A percentile compares a stretch with the other conserved stretches of the same genome.
These are phyloP conservation scores for Botrytis fabae DNA, from an alignment of 2,329 filamentous ascomycete genomes.

Conservation along the genomic window DNA sequence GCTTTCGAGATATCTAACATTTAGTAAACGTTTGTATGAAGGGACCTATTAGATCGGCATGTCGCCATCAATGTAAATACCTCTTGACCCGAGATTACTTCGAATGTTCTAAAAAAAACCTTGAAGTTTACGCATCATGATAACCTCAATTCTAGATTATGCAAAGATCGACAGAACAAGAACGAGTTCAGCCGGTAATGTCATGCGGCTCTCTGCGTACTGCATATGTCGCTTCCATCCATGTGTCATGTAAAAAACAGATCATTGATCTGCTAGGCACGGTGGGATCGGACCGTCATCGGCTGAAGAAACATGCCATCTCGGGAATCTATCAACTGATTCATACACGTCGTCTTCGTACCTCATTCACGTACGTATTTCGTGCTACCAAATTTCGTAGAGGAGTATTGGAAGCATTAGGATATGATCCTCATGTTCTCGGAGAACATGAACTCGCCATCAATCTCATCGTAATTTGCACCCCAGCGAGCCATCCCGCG, in stretches of 20 bases:
- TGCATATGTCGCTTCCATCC: slow-evolving; percentile 8
- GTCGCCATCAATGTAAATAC: neutral
- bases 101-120: neutral
- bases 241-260: slow-evolving; percentile 6
- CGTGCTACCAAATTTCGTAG: neutral
- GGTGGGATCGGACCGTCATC: slow-evolving; percentile 20
- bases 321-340: slow-evolving; percentile 6
- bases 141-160: neutral
- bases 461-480: slow-evolving; percentile 5
- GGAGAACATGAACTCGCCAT: neutral
- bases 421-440: neutral
- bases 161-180: slow-evolving; percentile 17
- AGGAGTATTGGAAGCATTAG: neutral
- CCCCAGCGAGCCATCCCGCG: neutral
- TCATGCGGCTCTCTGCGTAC: slow-evolving; percentile 14
- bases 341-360: slow-evolving; percentile 16
- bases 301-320: slow-evolving; percentile 5
- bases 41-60: neutral
- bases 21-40: neutral
- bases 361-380: slow-evolving; percentile 7
- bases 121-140: neutral
- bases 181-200: slow-evolving; percentile 17
- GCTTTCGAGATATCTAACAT: neutral
- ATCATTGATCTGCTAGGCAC: neutral
- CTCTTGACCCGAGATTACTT: neutral